Conservation (phyloP, 768 basidiomycete genomes). For the Boletellus ananas region DNA sequence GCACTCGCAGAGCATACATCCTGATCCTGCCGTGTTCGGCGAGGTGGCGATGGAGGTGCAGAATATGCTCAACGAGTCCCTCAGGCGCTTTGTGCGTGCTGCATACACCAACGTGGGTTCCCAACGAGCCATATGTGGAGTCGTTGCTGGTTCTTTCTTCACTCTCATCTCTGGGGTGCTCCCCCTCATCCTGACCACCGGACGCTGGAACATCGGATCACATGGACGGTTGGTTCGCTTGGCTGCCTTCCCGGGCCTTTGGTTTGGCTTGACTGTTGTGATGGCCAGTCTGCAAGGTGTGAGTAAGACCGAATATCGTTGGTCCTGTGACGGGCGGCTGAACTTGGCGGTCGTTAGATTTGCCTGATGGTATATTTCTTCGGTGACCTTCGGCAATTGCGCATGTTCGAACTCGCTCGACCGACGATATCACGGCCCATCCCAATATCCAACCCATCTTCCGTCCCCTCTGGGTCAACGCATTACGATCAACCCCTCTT, state of each 20-base stretch:
- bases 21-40: slow-evolving; percentile 61
- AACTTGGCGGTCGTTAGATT: slow-evolving; percentile 25
- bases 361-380: slow-evolving; percentile 78
- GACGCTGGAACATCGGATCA: slow-evolving; percentile 31
- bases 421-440: slow-evolving; percentile 56
- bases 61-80: slow-evolving; percentile 57
- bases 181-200: slow-evolving; percentile 48
- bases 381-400: slow-evolving; percentile 74
- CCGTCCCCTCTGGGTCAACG: slow-evolving; percentile 3
- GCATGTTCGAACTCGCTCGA: slow-evolving; percentile 72
- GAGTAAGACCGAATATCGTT: slow-evolving; percentile 12
- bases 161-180: slow-evolving; percentile 45
- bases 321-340: background rate
- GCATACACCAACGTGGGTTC: slow-evolving; percentile 70
- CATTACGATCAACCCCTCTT: background rate
- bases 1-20: slow-evolving; percentile 41
- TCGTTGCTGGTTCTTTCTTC: slow-evolving; percentile 56
- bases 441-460: slow-evolving; percentile 13
- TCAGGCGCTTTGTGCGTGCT: slow-evolving; percentile 62
- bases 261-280: slow-evolving; percentile 62
- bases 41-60: slow-evolving; percentile 57
- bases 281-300: slow-evolving; percentile 67
- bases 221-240: slow-evolving; percentile 53
- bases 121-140: slow-evolving; percentile 64
- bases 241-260: slow-evolving; percentile 60